A percentile compares a stretch with the other conserved stretches of the same genome.
Conservation (phyloP, 345 rosid genomes). For the Hibiscus mutabilis region DNA sequence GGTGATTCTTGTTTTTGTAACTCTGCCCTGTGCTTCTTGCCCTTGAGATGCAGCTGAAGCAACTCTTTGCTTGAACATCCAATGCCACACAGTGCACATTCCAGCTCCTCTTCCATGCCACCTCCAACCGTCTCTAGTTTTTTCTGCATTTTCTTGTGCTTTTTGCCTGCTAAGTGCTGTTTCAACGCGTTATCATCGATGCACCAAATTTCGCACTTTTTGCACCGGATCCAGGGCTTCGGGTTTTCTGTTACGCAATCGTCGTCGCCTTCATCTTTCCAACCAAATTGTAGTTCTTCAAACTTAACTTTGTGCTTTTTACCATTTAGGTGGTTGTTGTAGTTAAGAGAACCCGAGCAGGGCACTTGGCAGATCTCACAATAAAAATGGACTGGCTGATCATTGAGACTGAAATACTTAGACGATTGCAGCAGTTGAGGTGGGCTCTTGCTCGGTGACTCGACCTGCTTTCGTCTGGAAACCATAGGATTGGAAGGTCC, state of each 20-base stretch:
- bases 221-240: conserved; percentile 1
- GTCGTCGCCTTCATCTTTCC: not conserved
- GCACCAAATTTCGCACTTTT: conserved; percentile 20
- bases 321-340: conserved; percentile 19
- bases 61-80: conserved; percentile 11
- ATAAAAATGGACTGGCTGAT: not conserved
- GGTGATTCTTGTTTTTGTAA: not conserved
- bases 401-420: not conserved
- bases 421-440: not conserved
- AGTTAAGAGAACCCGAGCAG: conserved; percentile 8
- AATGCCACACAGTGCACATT: conserved; percentile 15
- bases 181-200: not conserved
- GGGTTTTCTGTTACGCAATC: not conserved
- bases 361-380: conserved; percentile 24
- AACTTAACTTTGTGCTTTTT: conserved; percentile 19
- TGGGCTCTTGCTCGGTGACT: not conserved
- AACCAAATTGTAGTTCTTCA: not conserved
- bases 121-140: not conserved
- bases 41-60: conserved; percentile 11
- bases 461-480: conserved; percentile 11
- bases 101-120: not conserved
- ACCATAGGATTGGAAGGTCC: not conserved
- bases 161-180: not conserved
- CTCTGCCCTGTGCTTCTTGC: conserved; percentile 13
- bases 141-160: not conserved